Evolutionary conservation across 345 rosid species (phyloP).

Genomic region (Dipteronia sinensis): DNA sequence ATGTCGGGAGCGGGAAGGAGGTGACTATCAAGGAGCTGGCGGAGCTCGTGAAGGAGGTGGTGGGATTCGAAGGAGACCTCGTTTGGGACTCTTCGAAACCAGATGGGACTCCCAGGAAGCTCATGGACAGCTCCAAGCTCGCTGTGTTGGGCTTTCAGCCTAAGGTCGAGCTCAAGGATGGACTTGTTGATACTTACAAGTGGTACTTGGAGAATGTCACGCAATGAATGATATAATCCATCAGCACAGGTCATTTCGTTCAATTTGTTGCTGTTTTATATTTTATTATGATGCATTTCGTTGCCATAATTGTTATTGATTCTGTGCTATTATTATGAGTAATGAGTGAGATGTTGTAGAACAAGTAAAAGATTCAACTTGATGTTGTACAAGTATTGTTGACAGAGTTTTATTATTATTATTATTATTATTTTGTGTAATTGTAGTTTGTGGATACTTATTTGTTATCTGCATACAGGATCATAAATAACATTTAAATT

Average conservation of each 20-base stretch:
- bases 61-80: slow-evolving; percentile 80
- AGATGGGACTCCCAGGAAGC: slow-evolving; percentile 93
- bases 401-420: background rate
- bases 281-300: background rate
- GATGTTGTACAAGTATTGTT: slow-evolving; percentile 4
- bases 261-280: background rate
- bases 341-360: background rate
- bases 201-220: slow-evolving; percentile 85
- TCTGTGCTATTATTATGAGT: background rate
- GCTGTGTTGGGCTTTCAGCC: slow-evolving; percentile 81
- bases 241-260: slow-evolving; percentile 2
- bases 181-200: slow-evolving; percentile 76
- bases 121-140: slow-evolving; percentile 90
- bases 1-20: slow-evolving; percentile 93
- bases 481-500: background rate
- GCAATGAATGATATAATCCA: slow-evolving; percentile 25
- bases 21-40: slow-evolving; percentile 90
- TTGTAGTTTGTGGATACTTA: background rate
- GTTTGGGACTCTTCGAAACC: slow-evolving; percentile 88
- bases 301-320: background rate
- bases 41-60: slow-evolving; percentile 88
- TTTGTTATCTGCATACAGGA: background rate
- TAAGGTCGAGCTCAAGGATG: slow-evolving; percentile 69
- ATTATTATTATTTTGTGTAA: background rate
- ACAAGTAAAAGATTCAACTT: background rate